These are phyloP conservation scores for Boletus tomentosulus DNA, from an alignment of 768 basidiomycete species.

Conservation along the genomic window DNA sequence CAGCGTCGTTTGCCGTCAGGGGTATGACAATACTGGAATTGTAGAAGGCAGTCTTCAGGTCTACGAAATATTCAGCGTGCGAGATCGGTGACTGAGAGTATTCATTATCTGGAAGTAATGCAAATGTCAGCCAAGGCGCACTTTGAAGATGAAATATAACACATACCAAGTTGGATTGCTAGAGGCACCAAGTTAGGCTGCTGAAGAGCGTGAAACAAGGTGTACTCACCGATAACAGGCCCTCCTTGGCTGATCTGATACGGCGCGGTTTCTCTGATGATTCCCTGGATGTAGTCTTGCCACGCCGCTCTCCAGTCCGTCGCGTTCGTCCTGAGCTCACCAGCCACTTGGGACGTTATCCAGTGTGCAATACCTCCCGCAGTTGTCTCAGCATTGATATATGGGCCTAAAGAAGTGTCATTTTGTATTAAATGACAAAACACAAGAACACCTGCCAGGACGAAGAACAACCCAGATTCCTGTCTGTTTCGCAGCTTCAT, in stretches of 20 bases:
- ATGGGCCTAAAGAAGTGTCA: slow-evolving; percentile 22
- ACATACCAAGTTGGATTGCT: slow-evolving; percentile 57
- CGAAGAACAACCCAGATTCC: slow-evolving; percentile 79
- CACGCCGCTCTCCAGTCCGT: slow-evolving; percentile 68
- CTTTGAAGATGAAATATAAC: neutral
- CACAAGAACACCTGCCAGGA: slow-evolving; percentile 50
- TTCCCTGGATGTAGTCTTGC: slow-evolving; percentile 64
- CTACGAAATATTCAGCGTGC: slow-evolving; percentile 54
- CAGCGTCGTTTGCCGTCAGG: slow-evolving; percentile 72
- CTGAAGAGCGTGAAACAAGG: neutral
- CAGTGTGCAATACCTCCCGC: slow-evolving; percentile 72
- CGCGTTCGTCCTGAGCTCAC: slow-evolving; percentile 63
- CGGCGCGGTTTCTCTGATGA: slow-evolving; percentile 55
- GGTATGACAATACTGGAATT: slow-evolving; percentile 60
- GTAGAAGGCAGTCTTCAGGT: slow-evolving; percentile 55
- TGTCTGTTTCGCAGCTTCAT: slow-evolving; percentile 65
- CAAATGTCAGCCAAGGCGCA: neutral
- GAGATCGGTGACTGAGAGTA: slow-evolving; percentile 50
- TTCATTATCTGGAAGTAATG: slow-evolving; percentile 58
- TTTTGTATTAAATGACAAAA: neutral
- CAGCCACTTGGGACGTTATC: slow-evolving; percentile 65
- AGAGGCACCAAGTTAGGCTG: slow-evolving; percentile 3
- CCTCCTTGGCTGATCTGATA: slow-evolving; percentile 72
- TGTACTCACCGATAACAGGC: slow-evolving; percentile 61
- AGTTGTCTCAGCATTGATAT: slow-evolving; percentile 80